A percentile compares a stretch with the other conserved stretches of the same genome.
These are phyloP conservation scores for Rhododendron ferrugineum DNA, from an alignment of 148 eudicot genomes.

Conservation along the genomic window DNA sequence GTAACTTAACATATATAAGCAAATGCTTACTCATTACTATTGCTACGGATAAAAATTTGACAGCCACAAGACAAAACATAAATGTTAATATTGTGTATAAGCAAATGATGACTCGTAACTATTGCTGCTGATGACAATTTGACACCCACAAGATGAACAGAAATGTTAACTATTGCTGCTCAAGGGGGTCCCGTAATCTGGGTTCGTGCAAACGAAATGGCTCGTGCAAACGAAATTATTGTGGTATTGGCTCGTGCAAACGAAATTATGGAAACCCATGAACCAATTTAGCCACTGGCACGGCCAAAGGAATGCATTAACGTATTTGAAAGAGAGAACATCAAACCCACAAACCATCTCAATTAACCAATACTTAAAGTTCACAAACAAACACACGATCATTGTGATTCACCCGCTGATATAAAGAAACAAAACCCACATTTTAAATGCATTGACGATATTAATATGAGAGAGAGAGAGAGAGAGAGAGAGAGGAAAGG, in stretches of 20 bases:
- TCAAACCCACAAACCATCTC: conserved; percentile 1
- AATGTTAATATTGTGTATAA: neutral
- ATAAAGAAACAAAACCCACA: neutral
- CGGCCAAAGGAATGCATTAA: neutral
- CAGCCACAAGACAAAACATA: no score
- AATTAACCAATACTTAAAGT: neutral
- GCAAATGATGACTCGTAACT: neutral
- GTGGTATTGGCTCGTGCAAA: no score
- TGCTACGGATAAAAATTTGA: no score
- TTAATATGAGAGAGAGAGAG: neutral
- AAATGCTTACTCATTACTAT: no score
- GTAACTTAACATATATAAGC: no score
- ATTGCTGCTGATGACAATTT: neutral
- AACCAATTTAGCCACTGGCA: neutral
- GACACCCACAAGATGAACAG: neutral
- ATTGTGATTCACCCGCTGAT: neutral
- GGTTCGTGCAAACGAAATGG: neutral
- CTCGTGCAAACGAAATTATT: neutral
- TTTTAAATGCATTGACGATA: neutral
- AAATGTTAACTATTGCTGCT: neutral
- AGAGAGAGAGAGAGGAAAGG: neutral
- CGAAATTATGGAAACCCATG: neutral
- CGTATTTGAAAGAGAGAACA: neutral
- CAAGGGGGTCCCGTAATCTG: neutral
- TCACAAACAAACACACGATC: neutral